Base-by-base conservation (phyloP, 176 grass and related monocot species). In the Paspalum notatum region DNA sequence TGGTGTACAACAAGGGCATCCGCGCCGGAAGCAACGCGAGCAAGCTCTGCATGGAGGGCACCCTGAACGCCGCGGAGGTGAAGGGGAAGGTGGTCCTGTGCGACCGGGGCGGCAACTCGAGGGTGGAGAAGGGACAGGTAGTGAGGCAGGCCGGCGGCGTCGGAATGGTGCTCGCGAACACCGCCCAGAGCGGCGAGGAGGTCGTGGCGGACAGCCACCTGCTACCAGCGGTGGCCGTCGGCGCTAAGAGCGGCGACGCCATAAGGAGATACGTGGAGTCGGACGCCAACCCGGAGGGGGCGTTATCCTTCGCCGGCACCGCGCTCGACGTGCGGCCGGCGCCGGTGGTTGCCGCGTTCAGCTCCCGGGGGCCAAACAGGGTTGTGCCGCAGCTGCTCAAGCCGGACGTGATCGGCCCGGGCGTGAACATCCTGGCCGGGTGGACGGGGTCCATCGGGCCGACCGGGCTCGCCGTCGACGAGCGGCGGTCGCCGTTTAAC, bases 271-370 rank as follows among this genome's bases (percentile, higher is more conserved):
- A 88, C 71, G 78, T 90, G 61, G 81, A 87, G 62, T 88, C 87
- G 10, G 82, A 83, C 21, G 55, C 56, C 8, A 79, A 90, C 38
- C 81, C 89, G 11, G 82, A 71, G 78, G 94, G 85, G 51, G 50
- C 27, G 61, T 22, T 97, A 5, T 68, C 38, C 63, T 97, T 97
- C 11, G 75, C 27, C n/a, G 91, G 94, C 76, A 97, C 91, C 2
- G 89, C 76, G 45, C 79, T 97, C 10, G 84, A 83, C 72, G 94
- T 94, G 79, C 82, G 32, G 27, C 94, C 94, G 40, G 90, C 94
- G 79, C 94, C 94, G 24, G 91, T 94, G 71, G 94, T 97, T 42
- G 94, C 94, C 22, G 89, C 94, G 71, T 97, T 97, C 83, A 97
- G 94, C 87, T 97, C 94, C 3, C 88, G 91, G 14, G 94, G 94